Base-by-base conservation (phyloP, 176 grass and related monocot genomes). In the Hsuehochloa calcarea region DNA sequence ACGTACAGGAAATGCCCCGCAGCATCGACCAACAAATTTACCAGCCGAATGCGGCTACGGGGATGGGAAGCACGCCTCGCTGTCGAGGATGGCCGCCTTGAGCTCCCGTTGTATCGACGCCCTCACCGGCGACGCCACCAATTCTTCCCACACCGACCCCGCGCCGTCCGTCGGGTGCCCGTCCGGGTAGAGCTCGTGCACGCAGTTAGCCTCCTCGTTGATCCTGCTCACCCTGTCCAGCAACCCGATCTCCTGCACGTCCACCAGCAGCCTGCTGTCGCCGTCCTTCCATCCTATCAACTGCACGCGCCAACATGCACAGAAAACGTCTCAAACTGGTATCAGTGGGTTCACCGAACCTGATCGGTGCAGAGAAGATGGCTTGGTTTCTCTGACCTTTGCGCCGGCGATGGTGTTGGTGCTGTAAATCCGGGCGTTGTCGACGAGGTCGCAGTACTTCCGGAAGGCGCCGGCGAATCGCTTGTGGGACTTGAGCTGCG, bases 401-500 rank as follows among this genome's bases (percentile, higher is more conserved):
- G 91, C 74, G 55, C 91, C 90, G 62, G 72, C 90, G 52, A 90
- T 78, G 84, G 88, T 80, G 70, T 99, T 99, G 52, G 93, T 99
- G 85, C 89, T 92, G 83, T 92, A 99, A 61, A 99, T 88, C 88
- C 81, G 96, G 40, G 91, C 96, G 69, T 88, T 85, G 79, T 99
- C 96, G 1, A 93, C 93, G 22, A 99, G 96, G 16, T 88, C 78
- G 84, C 96, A 96, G 74, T 99, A 99, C 68, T 46, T 86, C 26
- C 79, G 80, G 78, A 95, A 96, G 41, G 84, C 78, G 81, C 47
- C 72, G 35, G 96, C 96, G 89, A 99, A 99, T 49, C 86, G 94
- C 83, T 94, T 91, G 90, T 96, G 93, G 13, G 96, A 99, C 78
- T 88, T 96, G 80, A 99, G 88, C 74, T 99, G 96, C 65, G 89